These are phyloP conservation scores for Calonectria hongkongensis DNA, from an alignment of 2,329 filamentous ascomycete species.

Conservation along the genomic window DNA sequence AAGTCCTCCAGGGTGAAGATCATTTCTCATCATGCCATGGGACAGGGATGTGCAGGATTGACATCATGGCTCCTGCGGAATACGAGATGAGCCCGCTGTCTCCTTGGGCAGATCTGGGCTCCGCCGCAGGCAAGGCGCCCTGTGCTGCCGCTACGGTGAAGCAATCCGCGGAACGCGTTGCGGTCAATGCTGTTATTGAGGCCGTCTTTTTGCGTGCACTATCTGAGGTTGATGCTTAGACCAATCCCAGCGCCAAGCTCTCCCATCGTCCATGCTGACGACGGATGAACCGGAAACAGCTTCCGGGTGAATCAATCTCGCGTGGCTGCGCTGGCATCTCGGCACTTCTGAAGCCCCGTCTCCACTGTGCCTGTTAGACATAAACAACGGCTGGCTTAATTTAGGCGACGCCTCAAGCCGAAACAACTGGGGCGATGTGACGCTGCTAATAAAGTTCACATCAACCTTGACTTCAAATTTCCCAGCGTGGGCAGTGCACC, in stretches of 20 bases:
- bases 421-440: constrained; percentile 6
- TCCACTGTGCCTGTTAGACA: background rate
- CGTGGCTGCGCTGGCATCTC: background rate
- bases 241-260: background rate
- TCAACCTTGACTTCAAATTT: constrained; percentile 20
- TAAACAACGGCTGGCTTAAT: constrained; percentile 12
- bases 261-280: background rate
- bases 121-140: constrained; percentile 18
- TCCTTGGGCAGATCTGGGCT: background rate
- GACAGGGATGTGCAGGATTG: constrained; percentile 8
- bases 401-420: background rate
- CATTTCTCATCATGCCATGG: constrained; percentile 12
- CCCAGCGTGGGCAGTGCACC: constrained; percentile 17
- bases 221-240: background rate
- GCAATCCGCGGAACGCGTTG: constrained; percentile 4
- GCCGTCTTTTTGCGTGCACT: background rate
- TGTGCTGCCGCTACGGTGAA: background rate
- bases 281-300: constrained; percentile 3
- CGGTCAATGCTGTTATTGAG: background rate
- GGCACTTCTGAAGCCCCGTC: background rate
- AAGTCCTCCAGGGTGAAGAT: background rate
- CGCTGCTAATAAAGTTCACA: constrained; percentile 15
- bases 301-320: background rate
- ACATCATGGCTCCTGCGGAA: constrained; percentile 1
- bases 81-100: constrained; percentile 11